Conservation (phyloP, 1,284 basidiomycete species). For the Ceratobasidium sp. region DNA sequence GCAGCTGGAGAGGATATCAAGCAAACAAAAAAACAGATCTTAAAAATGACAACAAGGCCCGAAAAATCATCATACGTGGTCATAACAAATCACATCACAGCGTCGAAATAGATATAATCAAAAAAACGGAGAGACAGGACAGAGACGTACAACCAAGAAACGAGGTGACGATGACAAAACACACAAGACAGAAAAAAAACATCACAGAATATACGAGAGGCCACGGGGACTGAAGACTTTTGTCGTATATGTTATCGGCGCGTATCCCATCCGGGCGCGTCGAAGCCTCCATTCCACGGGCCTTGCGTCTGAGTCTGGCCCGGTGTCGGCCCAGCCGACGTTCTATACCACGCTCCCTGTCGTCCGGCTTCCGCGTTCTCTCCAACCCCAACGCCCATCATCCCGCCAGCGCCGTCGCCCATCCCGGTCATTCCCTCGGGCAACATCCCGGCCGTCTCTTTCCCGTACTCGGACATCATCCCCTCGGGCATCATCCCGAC, state of each 20-base stretch:
- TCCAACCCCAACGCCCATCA: not conserved
- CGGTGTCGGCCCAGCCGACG: constrained; percentile 14
- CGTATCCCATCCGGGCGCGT: constrained; percentile 27
- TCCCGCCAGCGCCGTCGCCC: not conserved
- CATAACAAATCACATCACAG: not conserved
- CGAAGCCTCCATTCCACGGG: constrained; percentile 41
- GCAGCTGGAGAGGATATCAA: too few relatives aligned
- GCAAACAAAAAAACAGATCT: not conserved
- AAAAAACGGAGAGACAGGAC: not conserved
- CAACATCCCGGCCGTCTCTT: not conserved
- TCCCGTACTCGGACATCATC: constrained; percentile 14
- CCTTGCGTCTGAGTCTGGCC: constrained; percentile 13
- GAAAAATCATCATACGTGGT: not conserved
- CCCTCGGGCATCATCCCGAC: constrained; percentile 7
- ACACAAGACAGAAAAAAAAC: not conserved
- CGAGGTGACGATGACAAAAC: too few relatives aligned
- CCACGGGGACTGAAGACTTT: constrained; percentile 16
- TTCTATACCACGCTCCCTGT: constrained; percentile 26
- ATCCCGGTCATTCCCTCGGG: not conserved
- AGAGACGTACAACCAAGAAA: not conserved
- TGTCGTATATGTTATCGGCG: constrained; percentile 1
- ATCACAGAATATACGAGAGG: constrained; percentile 3
- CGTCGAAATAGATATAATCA: constrained; percentile 5
- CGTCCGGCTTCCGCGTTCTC: not conserved
- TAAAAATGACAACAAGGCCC: not conserved